Evolutionary conservation across 2,329 filamentous ascomycete species (phyloP), one percentile per base, ranked within the genome.

Genomic region (Fusarium verrucosum): DNA sequence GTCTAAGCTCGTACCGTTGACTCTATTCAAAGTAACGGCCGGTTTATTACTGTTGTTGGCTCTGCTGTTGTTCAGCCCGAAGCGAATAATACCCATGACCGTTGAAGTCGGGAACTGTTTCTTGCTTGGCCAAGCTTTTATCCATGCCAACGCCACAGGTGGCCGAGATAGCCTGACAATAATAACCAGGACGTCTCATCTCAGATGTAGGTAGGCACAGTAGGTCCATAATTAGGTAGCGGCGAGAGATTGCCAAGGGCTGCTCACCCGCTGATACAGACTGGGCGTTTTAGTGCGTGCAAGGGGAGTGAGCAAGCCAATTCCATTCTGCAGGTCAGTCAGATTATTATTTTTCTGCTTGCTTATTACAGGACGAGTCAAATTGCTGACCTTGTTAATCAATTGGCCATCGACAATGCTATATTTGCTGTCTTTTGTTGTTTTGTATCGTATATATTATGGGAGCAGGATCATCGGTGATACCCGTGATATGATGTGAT

Each of bases 181-280:
- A 58, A 70, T 55, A 66, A 61, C 53, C 55, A 50, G 35, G 30
- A 56, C 33, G 36, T 51, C 49, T 38, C 43, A 50, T 52, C 32
- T 45, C 19, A 40, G 46, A 35, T 40, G 42, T 42, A 56, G 51
- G 47, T n/a, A n/a, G n/a, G n/a, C n/a, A n/a, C n/a, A 26, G 20
- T n/a, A 50, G 55, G 36, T 37, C 51, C 56, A 36, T 37, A 43
- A 53, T 41, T 58, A 44, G n/a, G n/a, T n/a, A n/a, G 47, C 47
- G 47, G 52, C 50, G 58, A 65, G 51, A 66, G 51, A 65, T 64
- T 70, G 56, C 43, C 63, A 69, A 66, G 66, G 49, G 50, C 49
- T 45, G 46, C 51, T 58, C 49, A 45, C 43, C 59, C 33, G 54
- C 50, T 64, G 58, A 71, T 64, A 64, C 55, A 56, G 68, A 61